Base-by-base conservation (phyloP, 768 basidiomycete species). In the Pholiota conissans region DNA sequence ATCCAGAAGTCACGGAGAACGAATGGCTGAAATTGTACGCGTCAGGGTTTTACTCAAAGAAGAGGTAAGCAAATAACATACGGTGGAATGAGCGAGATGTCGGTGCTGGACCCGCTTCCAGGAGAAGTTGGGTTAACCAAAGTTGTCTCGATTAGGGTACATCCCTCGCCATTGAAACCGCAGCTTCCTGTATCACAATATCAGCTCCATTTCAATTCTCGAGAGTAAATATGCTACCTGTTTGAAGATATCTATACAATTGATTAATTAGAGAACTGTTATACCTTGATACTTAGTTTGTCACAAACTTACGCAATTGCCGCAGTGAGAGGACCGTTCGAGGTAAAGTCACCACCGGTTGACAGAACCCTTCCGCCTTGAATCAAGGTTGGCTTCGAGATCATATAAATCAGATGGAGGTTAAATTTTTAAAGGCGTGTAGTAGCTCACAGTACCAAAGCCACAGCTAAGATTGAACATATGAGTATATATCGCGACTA, bases 161-260 rank as follows among this genome's bases (percentile, higher is more conserved):
- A n/a, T n/a, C n/a, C n/a, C n/a, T n/a, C 74, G 3, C 74, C 74
- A 50, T 74, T 73, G 57, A 68, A 67, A 1, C 72, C 72, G 37
- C 73, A 75, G n/a, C 28, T 30, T 9, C 73, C 37, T 39, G 16
- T 18, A 39, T 39, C 1, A 16, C 4, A 39, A 1, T 5, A 18
- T 39, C 20, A 39, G 37, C 37, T 5, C 20, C n/a, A 8, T 6
- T 2, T n/a, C 3, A n/a, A n/a, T n/a, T 6, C 5, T 39, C 8
- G 7, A 39, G 37, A 4, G n/a, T 5, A 18, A 39, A 18, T 16
- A 39, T n/a, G 6, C 4, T 39, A 39, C 37, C 72, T 67, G 59
- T 46, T 49, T 56, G 24, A 11, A 55, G 37, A 30, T 55, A 55
- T 20, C 54, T 55, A n/a, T n/a, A 26, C n/a, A n/a, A n/a, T n/a